phyloP scores from a whole-genome alignment of 176 grass and related monocot genomes.

The Phragmites australis region DNA sequence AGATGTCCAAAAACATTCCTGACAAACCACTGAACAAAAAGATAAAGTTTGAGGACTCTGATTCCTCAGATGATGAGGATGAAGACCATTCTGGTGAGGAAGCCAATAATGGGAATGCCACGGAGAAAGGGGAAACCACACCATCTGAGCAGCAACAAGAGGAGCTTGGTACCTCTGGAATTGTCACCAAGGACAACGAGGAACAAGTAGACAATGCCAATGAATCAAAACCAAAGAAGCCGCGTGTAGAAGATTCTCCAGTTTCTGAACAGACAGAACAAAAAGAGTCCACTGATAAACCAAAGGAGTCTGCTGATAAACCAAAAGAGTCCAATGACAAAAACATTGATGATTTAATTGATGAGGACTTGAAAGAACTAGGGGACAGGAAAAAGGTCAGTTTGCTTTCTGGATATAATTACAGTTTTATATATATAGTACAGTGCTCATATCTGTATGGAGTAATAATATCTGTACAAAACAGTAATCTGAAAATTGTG shows the following conservation, averaged over 20 bases:
- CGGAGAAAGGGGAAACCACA: conserved; percentile 38
- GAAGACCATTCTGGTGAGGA: conserved; percentile 44
- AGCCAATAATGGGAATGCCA: conserved; percentile 40
- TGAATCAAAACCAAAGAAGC: conserved; percentile 68
- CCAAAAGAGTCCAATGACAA: conserved; percentile 46
- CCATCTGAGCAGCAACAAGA: conserved; percentile 39
- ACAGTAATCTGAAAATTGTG: background rate
- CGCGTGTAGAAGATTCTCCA: conserved; percentile 44
- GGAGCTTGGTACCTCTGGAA: background rate
- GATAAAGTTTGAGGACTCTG: conserved; percentile 81
- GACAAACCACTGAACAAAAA: conserved; percentile 78
- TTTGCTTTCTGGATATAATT: conserved; percentile 25
- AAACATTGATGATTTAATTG: conserved; percentile 91
- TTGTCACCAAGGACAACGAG: conserved; percentile 25
- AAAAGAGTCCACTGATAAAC: conserved; percentile 19
- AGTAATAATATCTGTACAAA: background rate
- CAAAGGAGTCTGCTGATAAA: conserved; percentile 10
- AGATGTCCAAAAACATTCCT: conserved; percentile 36
- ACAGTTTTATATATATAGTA: background rate
- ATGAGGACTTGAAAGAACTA: conserved; percentile 80
- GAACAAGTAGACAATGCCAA: conserved; percentile 42
- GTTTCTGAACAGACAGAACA: conserved; percentile 20
- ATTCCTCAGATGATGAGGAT: conserved; percentile 73
- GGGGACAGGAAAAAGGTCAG: conserved; percentile 87
- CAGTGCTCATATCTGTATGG: background rate